Evolutionary conservation across 495 filamentous ascomycete genomes (phyloP), one percentile per base, ranked within the genome.

Genomic region (Neurospora sp.): DNA sequence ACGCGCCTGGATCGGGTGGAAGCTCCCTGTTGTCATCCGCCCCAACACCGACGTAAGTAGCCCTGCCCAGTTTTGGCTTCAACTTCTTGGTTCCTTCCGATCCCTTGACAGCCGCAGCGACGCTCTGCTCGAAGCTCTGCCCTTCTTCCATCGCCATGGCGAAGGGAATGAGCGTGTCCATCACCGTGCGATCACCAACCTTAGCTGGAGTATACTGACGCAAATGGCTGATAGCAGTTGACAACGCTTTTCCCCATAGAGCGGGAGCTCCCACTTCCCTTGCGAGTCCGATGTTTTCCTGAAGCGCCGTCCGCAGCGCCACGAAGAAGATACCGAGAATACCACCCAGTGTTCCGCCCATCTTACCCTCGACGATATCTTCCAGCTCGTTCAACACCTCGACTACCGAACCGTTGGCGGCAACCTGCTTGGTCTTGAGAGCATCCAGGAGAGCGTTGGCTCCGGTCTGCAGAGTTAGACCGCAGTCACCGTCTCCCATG

Each of bases 401-500:
- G 72, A 88, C 81, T 3, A 89, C 82, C 8, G 85, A 86, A 0
- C 86, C 87, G 18, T 80, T 76, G 10, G 78, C 77, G 3, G 84
- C 79, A 5, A 84, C 40, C 6, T 79, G 35, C 39, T 77, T 74
- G 2, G 74, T 53, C 71, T 83, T 77, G 5, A 85, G 72, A 7
- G 82, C 83, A 16, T 83, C 81, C 3, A 86, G 74, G 2, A 86
- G 79, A 18, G 78, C 80, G 12, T 38, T 81, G 0, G 84, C 83
- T 18, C 84, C 84, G 10, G 80, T 85, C 74, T 87, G 83, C 10
- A 90, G 83, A 16, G 87, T 88, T 80, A 90, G 85, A 31, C 88
- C 88, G 76, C 88, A 90, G 76, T 90, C 88, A 11, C 88, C 88
- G 77, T 90, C 88, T 41, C 88, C 88, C 88, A 90, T 90, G 71